phyloP scores from a whole-genome alignment of 139 green algal genomes.

The Tetraselmis chui region DNA sequence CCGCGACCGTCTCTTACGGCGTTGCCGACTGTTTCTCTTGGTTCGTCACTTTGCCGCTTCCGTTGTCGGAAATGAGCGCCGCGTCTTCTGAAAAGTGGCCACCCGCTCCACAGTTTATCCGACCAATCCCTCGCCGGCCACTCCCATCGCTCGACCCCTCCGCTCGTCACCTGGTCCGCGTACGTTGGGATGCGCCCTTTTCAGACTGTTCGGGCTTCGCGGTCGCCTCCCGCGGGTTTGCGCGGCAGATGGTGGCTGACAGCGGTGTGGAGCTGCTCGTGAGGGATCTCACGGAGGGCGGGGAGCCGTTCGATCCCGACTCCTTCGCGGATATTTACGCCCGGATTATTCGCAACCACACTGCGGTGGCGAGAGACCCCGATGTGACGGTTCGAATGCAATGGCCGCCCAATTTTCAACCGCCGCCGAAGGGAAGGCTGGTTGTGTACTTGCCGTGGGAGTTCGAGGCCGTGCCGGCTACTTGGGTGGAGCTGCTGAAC shows the following conservation, averaged over 20 bases:
- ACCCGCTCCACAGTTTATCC: too few relatives aligned
- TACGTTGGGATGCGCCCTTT: not conserved
- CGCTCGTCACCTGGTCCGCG: not conserved
- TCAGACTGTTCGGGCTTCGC: not conserved
- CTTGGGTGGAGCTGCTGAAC: not conserved
- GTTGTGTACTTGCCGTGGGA: not conserved
- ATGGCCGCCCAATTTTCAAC: not conserved
- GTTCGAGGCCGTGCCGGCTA: not conserved
- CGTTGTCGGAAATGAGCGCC: not conserved
- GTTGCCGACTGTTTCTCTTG: not conserved
- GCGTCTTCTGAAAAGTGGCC: too few relatives aligned
- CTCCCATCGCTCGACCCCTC: too few relatives aligned
- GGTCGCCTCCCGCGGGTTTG: not conserved
- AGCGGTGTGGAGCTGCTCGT: not conserved
- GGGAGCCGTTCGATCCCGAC: not conserved
- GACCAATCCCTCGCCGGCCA: too few relatives aligned
- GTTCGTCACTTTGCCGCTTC: not conserved
- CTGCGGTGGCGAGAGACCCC: not conserved
- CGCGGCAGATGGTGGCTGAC: not conserved
- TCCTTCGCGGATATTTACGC: not conserved
- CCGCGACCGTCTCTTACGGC: not conserved
- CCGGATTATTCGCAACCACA: not conserved
- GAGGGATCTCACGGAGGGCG: not conserved
- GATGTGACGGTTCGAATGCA: not conserved
- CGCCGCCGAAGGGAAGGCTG: not conserved